Evolutionary conservation across 1,284 basidiomycete species (phyloP), one percentile per base, ranked within the genome.

Genomic region (Salmacisia buchloeana): DNA sequence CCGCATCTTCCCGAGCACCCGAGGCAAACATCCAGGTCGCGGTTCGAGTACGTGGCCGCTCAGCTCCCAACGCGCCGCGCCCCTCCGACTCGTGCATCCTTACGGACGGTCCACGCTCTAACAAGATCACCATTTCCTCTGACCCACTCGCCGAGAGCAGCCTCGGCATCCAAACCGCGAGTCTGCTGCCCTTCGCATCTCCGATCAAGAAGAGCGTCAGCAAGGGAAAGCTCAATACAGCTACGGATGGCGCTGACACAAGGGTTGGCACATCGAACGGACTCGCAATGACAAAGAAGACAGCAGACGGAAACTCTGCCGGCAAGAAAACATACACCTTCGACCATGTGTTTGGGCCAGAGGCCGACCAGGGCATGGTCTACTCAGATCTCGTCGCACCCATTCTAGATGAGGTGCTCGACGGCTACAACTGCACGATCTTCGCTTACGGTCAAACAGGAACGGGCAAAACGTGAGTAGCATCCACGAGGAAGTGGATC

Each of bases 391-490:
- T 97, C 38, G 94, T 96, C 38, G 86, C 86, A 65, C 91, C 91
- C 0, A 91, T 98, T 85, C 83, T 99, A 56, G 88, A 92, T 57
- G 91, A 99, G 80, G 94, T 98, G 39, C 81, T 97, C 58, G 84
- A 86, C 76, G 96, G 96, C 2, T 99, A 97, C 83, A 98, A 98
- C 77, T 98, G 96, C 78, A 98, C 96, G 0, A 84, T 98, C 36
- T 98, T 98, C 82, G 94, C 94, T 2, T 99, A 99, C 77, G 96
- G 96, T 2, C 96, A 98, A 81, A 99, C 96, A 0, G 96, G 96
- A 4, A 97, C 96, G 0, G 96, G 96, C 18, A 99, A 99, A 83
- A 98, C 96, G 89, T 96, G 76, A 76, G 64, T 39, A 23, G 25
- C 36, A 9, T 41, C 33, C 18, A 15, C n/a, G n/a, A n/a, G n/a